A percentile compares a stretch with the other conserved stretches of the same genome.
These are phyloP conservation scores for Verruconis gallopava DNA, from an alignment of 2,329 filamentous ascomycete species.

Conservation along the genomic window DNA sequence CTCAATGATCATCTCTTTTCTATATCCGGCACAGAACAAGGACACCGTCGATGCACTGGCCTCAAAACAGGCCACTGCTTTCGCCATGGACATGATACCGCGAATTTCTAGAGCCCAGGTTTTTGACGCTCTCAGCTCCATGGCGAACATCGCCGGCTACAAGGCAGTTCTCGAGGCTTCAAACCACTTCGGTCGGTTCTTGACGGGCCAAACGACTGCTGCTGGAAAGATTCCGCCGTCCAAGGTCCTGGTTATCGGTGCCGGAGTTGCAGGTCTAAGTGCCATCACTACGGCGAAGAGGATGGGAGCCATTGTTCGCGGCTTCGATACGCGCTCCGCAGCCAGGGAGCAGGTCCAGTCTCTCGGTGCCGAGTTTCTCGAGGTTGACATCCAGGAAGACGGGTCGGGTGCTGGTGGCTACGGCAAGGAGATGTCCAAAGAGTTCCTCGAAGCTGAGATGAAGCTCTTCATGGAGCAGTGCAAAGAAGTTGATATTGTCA, in stretches of 20 bases:
- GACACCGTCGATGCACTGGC: conserved; percentile 61
- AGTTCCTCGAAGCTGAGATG: conserved; percentile 88
- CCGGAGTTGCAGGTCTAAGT: conserved; percentile 76
- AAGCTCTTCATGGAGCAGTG: conserved; percentile 81
- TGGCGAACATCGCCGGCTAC: conserved; percentile 91
- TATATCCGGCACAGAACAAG: conserved; percentile 73
- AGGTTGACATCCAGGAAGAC: conserved; percentile 75
- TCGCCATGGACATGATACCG: conserved; percentile 89
- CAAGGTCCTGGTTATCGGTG: conserved; percentile 82
- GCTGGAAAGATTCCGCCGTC: conserved; percentile 83
- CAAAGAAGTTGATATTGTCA: conserved; percentile 79
- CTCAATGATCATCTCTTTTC: conserved; percentile 66
- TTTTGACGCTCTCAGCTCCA: conserved; percentile 76
- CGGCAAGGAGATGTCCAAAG: conserved; percentile 87
- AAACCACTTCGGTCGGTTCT: conserved; percentile 76
- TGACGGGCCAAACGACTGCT: conserved; percentile 82
- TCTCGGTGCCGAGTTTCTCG: conserved; percentile 77
- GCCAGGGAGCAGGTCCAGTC: conserved; percentile 84
- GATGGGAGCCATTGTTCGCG: conserved; percentile 78
- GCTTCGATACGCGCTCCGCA: conserved; percentile 82
- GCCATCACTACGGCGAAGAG: conserved; percentile 71
- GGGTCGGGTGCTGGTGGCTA: conserved; percentile 77
- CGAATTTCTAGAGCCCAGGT: conserved; percentile 79
- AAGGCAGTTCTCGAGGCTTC: conserved; percentile 84
- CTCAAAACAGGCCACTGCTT: conserved; percentile 56